phyloP scores from a whole-genome alignment of 73 alveolate species.

The Effrenium voratum region DNA sequence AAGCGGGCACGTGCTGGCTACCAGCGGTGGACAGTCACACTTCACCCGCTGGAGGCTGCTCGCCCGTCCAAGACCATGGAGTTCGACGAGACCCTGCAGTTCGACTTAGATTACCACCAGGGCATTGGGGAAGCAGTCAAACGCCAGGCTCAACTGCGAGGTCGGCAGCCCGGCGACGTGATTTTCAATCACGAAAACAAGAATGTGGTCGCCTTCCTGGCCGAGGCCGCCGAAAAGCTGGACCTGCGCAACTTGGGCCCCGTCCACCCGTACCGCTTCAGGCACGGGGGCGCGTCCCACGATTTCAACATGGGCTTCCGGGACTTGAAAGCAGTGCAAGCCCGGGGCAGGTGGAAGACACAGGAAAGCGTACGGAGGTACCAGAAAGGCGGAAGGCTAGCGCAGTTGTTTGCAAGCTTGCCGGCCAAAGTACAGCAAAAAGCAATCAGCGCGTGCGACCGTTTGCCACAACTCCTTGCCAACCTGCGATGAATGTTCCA shows the following conservation, averaged over 20 bases:
- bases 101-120: neutral
- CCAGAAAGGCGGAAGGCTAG: neutral
- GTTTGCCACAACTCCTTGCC: neutral
- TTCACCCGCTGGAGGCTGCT: neutral
- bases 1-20: neutral
- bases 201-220: neutral
- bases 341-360: neutral
- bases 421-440: neutral
- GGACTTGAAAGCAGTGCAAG: neutral
- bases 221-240: neutral
- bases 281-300: neutral
- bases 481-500: neutral
- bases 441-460: neutral
- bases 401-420: neutral
- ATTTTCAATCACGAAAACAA: neutral
- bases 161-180: neutral
- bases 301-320: neutral
- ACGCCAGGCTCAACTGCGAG: neutral
- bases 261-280: neutral
- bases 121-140: neutral
- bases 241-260: neutral
- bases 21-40: neutral
- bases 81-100: neutral
- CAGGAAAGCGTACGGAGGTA: neutral
- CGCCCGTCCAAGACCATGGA: neutral